Evolutionary conservation across 2,329 filamentous ascomycete genomes (phyloP).

Genomic region (Penicillium verrucosum): DNA sequence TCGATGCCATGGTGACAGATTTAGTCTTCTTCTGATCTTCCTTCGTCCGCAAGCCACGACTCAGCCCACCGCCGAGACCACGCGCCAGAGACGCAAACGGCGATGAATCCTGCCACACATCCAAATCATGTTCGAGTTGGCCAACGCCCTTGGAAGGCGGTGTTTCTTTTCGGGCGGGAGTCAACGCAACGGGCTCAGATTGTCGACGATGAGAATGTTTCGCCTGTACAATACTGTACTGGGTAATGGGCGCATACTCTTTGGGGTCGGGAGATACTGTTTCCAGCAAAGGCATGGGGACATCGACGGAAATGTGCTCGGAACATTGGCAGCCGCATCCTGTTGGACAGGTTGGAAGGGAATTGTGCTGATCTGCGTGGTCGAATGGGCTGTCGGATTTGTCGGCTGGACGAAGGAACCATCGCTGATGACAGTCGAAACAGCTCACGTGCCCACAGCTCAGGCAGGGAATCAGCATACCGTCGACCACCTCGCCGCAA

Average conservation of each 20-base stretch:
- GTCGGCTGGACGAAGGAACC: slow-evolving; percentile 34
- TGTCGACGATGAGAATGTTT: slow-evolving; percentile 21
- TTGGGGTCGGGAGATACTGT: slow-evolving; percentile 14
- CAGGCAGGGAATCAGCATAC: slow-evolving; percentile 47
- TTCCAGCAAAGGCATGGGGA: slow-evolving; percentile 31
- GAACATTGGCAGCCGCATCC: slow-evolving; percentile 50
- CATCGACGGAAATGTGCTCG: slow-evolving; percentile 34
- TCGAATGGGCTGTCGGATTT: slow-evolving; percentile 14
- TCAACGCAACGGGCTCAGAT: slow-evolving; percentile 16
- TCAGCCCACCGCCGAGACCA: slow-evolving; percentile 43
- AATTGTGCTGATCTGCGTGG: slow-evolving; percentile 8
- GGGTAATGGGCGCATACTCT: background rate
- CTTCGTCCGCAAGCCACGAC: slow-evolving; percentile 36
- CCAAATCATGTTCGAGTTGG: slow-evolving; percentile 36
- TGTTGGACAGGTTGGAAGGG: slow-evolving; percentile 40
- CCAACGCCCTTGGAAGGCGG: slow-evolving; percentile 15
- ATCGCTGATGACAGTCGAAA: slow-evolving; percentile 43
- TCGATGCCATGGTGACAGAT: slow-evolving; percentile 12
- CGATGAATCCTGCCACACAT: slow-evolving; percentile 34
- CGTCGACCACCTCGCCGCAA: slow-evolving; percentile 43
- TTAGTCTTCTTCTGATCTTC: slow-evolving; percentile 32
- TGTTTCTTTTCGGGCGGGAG: slow-evolving; percentile 13
- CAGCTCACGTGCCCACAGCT: slow-evolving; percentile 49
- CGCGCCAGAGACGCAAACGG: slow-evolving; percentile 41
- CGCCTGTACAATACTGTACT: slow-evolving; percentile 11